Conservation (phyloP, 495 filamentous ascomycete genomes). For the Pyrenopolyporus hunteri region DNA sequence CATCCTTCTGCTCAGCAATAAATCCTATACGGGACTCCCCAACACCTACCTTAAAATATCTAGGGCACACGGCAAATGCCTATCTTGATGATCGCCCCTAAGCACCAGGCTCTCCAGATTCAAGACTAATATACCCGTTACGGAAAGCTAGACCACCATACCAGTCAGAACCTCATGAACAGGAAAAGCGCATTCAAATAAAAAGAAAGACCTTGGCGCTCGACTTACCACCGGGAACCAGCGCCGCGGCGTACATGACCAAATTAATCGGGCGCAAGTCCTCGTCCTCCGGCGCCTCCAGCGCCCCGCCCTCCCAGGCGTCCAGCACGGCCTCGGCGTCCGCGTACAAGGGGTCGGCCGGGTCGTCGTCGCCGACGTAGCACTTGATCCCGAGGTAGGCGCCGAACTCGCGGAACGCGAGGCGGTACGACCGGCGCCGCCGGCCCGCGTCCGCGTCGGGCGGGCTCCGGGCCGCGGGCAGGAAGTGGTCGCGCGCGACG, state of each 20-base stretch:
- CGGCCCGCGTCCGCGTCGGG: slow-evolving; percentile 27
- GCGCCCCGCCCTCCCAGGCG: slow-evolving; percentile 60
- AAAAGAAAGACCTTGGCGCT: background rate
- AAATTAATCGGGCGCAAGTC: slow-evolving; percentile 64
- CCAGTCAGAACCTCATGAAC: background rate
- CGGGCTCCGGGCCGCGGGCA: slow-evolving; percentile 51
- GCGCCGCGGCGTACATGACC: slow-evolving; percentile 70
- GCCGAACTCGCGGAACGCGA: slow-evolving; percentile 72
- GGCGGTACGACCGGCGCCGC: slow-evolving; percentile 34
- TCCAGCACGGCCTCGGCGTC: slow-evolving; percentile 56
- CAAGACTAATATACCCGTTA: background rate
- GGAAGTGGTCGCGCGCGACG: slow-evolving; percentile 45
- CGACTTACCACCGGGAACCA: slow-evolving; percentile 66
- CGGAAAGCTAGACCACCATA: slow-evolving; percentile 8
- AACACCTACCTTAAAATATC: too few relatives aligned
- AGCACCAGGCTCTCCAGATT: background rate
- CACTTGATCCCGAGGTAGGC: slow-evolving; percentile 63
- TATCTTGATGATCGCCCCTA: too few relatives aligned
- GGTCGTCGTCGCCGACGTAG: slow-evolving; percentile 54
- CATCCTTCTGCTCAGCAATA: too few relatives aligned
- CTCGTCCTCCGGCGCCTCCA: slow-evolving; percentile 50
- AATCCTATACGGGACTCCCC: too few relatives aligned
- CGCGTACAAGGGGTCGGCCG: slow-evolving; percentile 43
- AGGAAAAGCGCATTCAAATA: background rate
- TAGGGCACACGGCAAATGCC: too few relatives aligned